These are phyloP conservation scores for Orobanche coerulescens DNA, from an alignment of 257 asterid genomes.

Conservation along the genomic window DNA sequence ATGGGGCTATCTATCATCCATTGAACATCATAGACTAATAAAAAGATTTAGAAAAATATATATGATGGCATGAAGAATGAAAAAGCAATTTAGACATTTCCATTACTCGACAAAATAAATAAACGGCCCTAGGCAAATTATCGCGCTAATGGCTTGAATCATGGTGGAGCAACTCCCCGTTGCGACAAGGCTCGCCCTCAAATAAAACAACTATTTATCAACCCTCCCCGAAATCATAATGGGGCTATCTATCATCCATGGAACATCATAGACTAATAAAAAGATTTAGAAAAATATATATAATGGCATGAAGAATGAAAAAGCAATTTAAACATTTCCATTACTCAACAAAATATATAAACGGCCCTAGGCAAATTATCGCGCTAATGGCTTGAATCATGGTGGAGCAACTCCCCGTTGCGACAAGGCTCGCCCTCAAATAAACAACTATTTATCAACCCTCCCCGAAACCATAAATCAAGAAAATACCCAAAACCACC, in stretches of 20 bases:
- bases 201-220: no score
- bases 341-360: background rate
- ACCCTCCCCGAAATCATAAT: no score
- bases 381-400: no score
- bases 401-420: no score
- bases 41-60: background rate
- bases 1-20: no score
- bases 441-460: no score
- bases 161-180: no score
- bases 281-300: background rate
- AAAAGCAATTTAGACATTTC: constrained; percentile 1
- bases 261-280: background rate
- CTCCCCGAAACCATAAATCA: no score
- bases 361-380: background rate
- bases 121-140: no score
- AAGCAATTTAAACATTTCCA: background rate
- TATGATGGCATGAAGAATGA: background rate
- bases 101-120: background rate
- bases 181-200: no score
- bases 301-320: background rate
- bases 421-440: no score
- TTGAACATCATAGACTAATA: background rate
- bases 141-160: no score
- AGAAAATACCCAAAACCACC: background rate
- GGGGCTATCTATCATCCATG: background rate